Conservation (phyloP, 768 basidiomycete genomes). For the Tricholoma flavovirens region DNA sequence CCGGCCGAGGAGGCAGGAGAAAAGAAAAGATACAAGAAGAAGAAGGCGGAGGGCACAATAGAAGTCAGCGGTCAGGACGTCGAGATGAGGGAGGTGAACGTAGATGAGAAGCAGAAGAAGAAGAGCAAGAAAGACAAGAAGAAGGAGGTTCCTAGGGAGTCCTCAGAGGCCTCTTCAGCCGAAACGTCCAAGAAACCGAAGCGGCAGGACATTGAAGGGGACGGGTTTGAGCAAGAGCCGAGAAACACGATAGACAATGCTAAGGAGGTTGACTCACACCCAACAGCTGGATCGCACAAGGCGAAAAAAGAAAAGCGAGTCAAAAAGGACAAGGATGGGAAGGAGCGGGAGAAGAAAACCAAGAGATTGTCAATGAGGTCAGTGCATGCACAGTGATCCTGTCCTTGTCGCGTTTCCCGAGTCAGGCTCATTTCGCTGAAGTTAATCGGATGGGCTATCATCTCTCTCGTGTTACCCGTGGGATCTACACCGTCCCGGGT, state of each 20-base stretch:
- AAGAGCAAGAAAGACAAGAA: slow-evolving; percentile 19
- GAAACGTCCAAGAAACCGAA: slow-evolving; percentile 16
- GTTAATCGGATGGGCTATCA: not conserved
- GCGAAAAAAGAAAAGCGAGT: slow-evolving; percentile 29
- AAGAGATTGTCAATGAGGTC: slow-evolving; percentile 13
- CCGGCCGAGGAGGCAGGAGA: slow-evolving; percentile 1
- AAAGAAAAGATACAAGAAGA: slow-evolving; percentile 17
- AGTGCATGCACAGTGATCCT: slow-evolving; percentile 6
- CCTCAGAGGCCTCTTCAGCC: slow-evolving; percentile 1
- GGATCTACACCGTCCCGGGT: no score
- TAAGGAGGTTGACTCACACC: slow-evolving; percentile 13
- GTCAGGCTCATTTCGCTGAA: no score
- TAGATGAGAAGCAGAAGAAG: slow-evolving; percentile 17
- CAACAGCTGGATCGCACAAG: slow-evolving; percentile 16
- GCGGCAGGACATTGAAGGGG: slow-evolving; percentile 12
- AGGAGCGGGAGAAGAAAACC: slow-evolving; percentile 16
- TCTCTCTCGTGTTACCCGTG: no score
- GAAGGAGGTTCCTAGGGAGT: slow-evolving; percentile 12
- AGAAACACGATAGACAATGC: slow-evolving; percentile 7
- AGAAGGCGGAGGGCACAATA: slow-evolving; percentile 22
- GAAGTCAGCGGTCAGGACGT: slow-evolving; percentile 9
- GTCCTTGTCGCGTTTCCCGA: no score
- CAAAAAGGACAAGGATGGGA: slow-evolving; percentile 22
- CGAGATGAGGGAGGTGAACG: slow-evolving; percentile 5
- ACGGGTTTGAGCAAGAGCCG: slow-evolving; percentile 6